A percentile compares a stretch with the other conserved stretches of the same genome.
Evolutionary conservation across 106 monocot genomes (phyloP).

Genomic region (Vanilla planifolia): DNA sequence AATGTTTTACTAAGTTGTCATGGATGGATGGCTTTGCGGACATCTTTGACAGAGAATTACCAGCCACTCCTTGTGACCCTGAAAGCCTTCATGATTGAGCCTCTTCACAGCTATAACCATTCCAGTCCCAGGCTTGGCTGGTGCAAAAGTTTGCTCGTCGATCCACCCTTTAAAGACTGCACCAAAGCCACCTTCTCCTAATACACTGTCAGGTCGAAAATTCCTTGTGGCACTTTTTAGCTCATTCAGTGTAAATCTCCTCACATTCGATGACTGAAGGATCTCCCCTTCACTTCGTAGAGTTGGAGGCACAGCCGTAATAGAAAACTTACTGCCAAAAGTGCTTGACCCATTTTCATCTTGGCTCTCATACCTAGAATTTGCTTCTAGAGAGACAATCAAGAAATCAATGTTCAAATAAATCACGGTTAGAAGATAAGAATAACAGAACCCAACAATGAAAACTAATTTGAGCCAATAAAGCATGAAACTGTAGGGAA

Average conservation of each 20-base stretch:
- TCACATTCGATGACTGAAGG: conserved; percentile 20
- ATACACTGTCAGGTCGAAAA: conserved; percentile 23
- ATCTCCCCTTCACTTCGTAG: conserved; percentile 20
- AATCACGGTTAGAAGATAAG: no score
- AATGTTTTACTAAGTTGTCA: no score
- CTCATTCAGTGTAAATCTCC: conserved; percentile 20
- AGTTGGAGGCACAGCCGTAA: neutral
- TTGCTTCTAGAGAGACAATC: neutral
- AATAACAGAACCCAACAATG: no score
- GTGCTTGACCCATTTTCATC: neutral
- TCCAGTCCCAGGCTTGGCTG: conserved; percentile 17
- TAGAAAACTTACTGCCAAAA: conserved; percentile 11
- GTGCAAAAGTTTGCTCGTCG: conserved; percentile 8
- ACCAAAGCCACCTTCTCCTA: conserved; percentile 30
- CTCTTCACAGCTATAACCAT: conserved; percentile 26
- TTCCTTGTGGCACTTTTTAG: conserved; percentile 23
- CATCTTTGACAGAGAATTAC: no score
- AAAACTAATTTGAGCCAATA: no score
- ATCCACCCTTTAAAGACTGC: conserved; percentile 25
- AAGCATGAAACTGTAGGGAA: no score
- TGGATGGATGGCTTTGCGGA: no score
- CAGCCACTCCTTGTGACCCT: conserved; percentile 27
- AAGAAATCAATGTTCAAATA: neutral
- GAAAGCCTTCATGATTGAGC: conserved; percentile 19
- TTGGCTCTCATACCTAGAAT: neutral